These are phyloP conservation scores for Staphylotrichum tortipilum DNA, from an alignment of 495 filamentous ascomycete species.

Conservation along the genomic window DNA sequence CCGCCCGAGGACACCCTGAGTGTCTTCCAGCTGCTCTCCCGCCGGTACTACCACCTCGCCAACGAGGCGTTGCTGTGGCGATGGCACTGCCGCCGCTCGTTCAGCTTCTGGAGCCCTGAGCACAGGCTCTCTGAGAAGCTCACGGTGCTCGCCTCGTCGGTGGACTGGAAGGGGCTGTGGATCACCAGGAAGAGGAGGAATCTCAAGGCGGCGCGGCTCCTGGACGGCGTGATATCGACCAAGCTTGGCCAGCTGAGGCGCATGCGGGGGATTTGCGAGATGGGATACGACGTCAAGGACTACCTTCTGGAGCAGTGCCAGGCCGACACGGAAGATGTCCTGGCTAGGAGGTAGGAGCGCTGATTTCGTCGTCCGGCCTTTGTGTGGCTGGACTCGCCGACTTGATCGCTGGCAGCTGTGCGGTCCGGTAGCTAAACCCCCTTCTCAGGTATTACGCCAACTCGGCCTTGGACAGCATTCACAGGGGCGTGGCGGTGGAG, in stretches of 20 bases:
- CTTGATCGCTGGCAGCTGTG: background rate
- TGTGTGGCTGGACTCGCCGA: no score
- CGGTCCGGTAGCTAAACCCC: constrained; percentile 2
- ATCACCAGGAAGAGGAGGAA: constrained; percentile 49
- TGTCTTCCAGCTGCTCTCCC: constrained; percentile 51
- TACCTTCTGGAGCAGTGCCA: constrained; percentile 58
- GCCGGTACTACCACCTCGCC: constrained; percentile 53
- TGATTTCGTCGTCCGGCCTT: background rate
- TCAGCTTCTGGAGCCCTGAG: constrained; percentile 61
- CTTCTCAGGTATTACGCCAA: constrained; percentile 62
- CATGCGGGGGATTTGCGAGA: constrained; percentile 55
- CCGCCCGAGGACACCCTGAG: constrained; percentile 44
- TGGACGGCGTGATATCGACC: constrained; percentile 62
- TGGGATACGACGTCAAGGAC: constrained; percentile 87
- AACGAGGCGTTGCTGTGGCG: constrained; percentile 73
- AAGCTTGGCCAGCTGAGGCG: constrained; percentile 61
- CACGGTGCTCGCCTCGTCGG: constrained; percentile 37
- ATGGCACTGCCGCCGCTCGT: constrained; percentile 56
- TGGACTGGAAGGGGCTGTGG: constrained; percentile 74
- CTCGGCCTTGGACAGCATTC: constrained; percentile 66
- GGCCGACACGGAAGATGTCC: constrained; percentile 55
- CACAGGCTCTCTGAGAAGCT: constrained; percentile 57
- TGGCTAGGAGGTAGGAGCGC: constrained; percentile 63
- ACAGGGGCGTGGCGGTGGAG: constrained; percentile 66
- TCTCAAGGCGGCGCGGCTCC: constrained; percentile 40